Base-by-base conservation (phyloP, 768 basidiomycete genomes). In the Pulveroboletus sp. region DNA sequence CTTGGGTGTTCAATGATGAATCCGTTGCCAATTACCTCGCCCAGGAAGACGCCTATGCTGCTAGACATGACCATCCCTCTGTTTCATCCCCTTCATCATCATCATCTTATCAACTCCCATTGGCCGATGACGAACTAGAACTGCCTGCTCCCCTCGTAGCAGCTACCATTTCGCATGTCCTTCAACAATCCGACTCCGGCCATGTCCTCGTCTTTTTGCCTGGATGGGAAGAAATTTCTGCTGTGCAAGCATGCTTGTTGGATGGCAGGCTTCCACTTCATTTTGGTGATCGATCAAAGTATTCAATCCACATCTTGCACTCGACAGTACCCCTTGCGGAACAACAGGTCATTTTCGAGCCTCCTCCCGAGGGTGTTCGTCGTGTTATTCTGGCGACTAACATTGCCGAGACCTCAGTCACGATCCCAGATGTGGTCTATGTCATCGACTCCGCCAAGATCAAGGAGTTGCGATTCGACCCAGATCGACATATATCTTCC, bases 321-420 rank as follows among this genome's bases (percentile, higher is more conserved):
- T 97, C 94, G 8, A 82, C 85, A 23, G 84, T 97, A 51, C 94
- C 94, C 16, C 75, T 93, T 23, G 77, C 80, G 1, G 93, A 97
- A 59, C 94, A 97, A 62, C 89, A 93, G 64, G 75, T 82, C 47
- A 86, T 97, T 43, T 97, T 97, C 62, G 84, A 90, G 19, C 87
- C 91, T 1, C 87, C 93, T 7, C 76, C 83, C 0, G 51, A 63
- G 3, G 91, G 91, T 10, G 76, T 91, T 17, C 84, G 94, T 47
- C 82, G 94, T 21, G 76, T 98, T 61, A 95, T 98, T 56, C 75
- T 97, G 40, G 81, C 94, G 5, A 98, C 94, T 33, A 97, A 97
- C 64, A 93, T 97, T 38, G 94, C 94, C 12, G 94, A 97, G 69
- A 94, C 94, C 4, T 94, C 91, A 5, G 77, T 97, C 57, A 97